phyloP scores from a whole-genome alignment of 164 flowering plant species.

The Berberis vulgaris region DNA sequence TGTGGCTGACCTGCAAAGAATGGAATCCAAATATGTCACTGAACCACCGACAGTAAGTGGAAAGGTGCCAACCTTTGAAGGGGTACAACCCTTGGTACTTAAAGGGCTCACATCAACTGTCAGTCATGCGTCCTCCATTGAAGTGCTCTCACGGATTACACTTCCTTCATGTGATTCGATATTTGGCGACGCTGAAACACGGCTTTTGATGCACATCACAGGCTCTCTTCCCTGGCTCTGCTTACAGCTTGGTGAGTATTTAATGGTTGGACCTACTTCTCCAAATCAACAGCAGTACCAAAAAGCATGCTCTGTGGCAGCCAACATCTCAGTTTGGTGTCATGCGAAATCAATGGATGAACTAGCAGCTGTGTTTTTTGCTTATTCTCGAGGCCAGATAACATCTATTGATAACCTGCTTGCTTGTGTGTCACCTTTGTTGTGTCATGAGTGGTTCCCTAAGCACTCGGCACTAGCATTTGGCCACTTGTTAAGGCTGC shows the following conservation, averaged over 20 bases:
- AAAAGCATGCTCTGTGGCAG: slow-evolving; percentile 80
- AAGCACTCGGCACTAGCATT: slow-evolving; percentile 94
- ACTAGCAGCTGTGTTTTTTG: slow-evolving; percentile 62
- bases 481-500: slow-evolving; percentile 77
- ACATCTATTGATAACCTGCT: slow-evolving; percentile 60
- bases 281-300: slow-evolving; percentile 69
- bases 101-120: slow-evolving; percentile 90
- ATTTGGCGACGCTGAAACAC: slow-evolving; percentile 83
- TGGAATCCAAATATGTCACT: slow-evolving; percentile 46
- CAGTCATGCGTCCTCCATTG: slow-evolving; percentile 81
- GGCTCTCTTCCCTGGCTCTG: slow-evolving; percentile 98
- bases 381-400: slow-evolving; percentile 76
- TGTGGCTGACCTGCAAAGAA: slow-evolving; percentile 36
- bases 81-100: slow-evolving; percentile 96
- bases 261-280: slow-evolving; percentile 37
- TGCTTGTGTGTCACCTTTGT: slow-evolving; percentile 72
- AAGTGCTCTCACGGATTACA: slow-evolving; percentile 87
- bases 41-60: slow-evolving; percentile 47
- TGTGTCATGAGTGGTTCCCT: slow-evolving; percentile 92
- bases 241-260: slow-evolving; percentile 74
- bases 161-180: slow-evolving; percentile 92
- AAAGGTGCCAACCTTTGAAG: slow-evolving; percentile 82
- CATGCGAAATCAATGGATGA: slow-evolving; percentile 73
- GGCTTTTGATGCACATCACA: slow-evolving; percentile 90
- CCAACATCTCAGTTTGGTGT: slow-evolving; percentile 82